A percentile compares a stretch with the other conserved stretches of the same genome.
phyloP scores from a whole-genome alignment of 805 yeast genomes.

The Spencermartinsiella europaea region DNA sequence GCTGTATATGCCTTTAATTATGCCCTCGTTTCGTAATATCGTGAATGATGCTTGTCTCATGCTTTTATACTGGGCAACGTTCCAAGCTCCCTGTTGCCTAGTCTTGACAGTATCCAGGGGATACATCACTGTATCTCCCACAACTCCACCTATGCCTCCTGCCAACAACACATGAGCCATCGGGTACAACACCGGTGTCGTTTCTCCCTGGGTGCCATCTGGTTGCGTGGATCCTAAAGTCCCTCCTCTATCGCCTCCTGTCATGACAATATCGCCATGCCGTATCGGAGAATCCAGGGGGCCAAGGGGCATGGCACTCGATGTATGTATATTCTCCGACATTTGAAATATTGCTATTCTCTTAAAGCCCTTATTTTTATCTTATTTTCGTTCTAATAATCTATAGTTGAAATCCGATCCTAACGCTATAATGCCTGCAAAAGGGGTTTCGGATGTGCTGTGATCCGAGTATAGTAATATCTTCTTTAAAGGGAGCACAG shows the following conservation, averaged over 20 bases:
- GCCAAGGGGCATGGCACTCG: constrained; percentile 1
- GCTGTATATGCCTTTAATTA: constrained; percentile 77
- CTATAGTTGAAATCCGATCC: no score
- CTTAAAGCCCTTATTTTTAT: no score
- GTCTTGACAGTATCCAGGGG: constrained; percentile 96
- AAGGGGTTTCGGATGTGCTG: no score
- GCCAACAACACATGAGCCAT: constrained; percentile 51
- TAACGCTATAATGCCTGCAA: no score
- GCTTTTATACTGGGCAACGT: constrained; percentile 57
- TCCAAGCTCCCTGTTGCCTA: constrained; percentile 91
- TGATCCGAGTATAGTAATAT: no score
- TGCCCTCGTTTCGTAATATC: constrained; percentile 79
- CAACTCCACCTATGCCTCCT: constrained; percentile 91
- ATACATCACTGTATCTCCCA: constrained; percentile 92
- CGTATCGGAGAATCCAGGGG: not conserved
- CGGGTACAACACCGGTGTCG: constrained; percentile 13
- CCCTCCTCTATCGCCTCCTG: not conserved
- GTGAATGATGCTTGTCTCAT: constrained; percentile 74
- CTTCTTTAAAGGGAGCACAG: not conserved
- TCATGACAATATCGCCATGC: not conserved
- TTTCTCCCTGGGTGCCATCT: no score
- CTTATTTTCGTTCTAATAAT: no score
- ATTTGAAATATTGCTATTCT: no score
- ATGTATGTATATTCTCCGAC: not conserved
- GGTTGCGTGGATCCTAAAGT: no score